Percentiles rank a stretch among this genome's conserved stretches.
Conservation (phyloP, 352 stramenopile genomes). For the Pythium sp. region DNA sequence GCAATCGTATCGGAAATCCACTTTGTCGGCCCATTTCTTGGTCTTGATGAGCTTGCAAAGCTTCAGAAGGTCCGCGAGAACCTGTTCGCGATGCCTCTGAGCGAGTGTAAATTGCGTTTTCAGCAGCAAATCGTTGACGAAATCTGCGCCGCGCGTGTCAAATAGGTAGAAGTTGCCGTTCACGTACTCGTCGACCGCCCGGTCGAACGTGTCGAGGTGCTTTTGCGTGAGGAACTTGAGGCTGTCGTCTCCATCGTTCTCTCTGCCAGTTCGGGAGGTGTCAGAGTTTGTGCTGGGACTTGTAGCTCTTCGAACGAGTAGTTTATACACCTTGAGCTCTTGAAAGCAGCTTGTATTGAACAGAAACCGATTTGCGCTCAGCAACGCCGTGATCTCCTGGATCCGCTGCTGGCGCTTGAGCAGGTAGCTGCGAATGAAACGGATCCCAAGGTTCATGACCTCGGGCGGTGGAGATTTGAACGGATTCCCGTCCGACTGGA, state of each 20-base stretch:
- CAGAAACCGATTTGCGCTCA: conserved; percentile 31
- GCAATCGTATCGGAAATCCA: conserved; percentile 67
- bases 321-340: conserved; percentile 28
- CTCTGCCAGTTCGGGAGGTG: neutral
- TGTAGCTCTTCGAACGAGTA: conserved; percentile 23
- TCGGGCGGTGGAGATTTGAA: conserved; percentile 64
- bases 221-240: conserved; percentile 50
- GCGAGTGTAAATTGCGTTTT: conserved; percentile 49
- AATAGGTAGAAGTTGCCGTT: conserved; percentile 72
- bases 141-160: conserved; percentile 43
- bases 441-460: conserved; percentile 56
- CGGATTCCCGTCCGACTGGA: conserved; percentile 73
- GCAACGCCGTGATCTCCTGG: conserved; percentile 41
- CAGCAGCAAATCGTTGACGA: conserved; percentile 54
- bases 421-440: conserved; percentile 49
- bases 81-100: conserved; percentile 44
- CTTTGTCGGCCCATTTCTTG: conserved; percentile 77
- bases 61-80: conserved; percentile 50
- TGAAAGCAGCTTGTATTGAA: conserved; percentile 45
- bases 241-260: neutral
- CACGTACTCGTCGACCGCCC: conserved; percentile 53
- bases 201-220: conserved; percentile 51
- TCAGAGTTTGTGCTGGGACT: neutral
- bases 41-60: conserved; percentile 52
- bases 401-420: conserved; percentile 59